Percentiles rank a stretch among this genome's conserved stretches.
These are phyloP conservation scores for Secale cereale DNA, from an alignment of 176 grass and related monocot species.

Conservation along the genomic window DNA sequence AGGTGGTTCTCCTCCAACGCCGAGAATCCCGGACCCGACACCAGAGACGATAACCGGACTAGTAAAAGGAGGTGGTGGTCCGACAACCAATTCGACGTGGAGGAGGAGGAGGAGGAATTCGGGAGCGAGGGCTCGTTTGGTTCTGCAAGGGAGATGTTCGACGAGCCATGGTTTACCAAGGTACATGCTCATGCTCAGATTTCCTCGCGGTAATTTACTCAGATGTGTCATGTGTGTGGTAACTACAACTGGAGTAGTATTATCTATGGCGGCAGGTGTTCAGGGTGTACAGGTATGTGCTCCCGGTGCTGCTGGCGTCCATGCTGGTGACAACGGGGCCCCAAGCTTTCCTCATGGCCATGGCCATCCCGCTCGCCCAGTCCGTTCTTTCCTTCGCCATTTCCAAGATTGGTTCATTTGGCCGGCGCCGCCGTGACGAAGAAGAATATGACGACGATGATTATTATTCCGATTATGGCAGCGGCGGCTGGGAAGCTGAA, in stretches of 20 bases:
- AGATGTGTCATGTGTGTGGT: background rate
- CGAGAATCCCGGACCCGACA: background rate
- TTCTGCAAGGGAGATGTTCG: constrained; percentile 32
- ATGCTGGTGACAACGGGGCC: constrained; percentile 59
- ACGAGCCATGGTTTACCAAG: constrained; percentile 53
- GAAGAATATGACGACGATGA: constrained; percentile 23
- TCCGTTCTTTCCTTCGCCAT: constrained; percentile 58
- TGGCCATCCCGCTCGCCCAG: constrained; percentile 72
- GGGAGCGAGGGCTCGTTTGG: constrained; percentile 13
- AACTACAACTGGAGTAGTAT: background rate
- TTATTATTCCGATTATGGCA: background rate
- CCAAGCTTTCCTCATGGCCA: constrained; percentile 80
- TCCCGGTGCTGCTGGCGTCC: constrained; percentile 62
- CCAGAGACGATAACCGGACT: background rate
- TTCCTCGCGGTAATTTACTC: background rate
- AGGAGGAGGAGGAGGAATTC: background rate
- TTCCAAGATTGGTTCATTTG: constrained; percentile 32
- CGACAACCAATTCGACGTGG: background rate
- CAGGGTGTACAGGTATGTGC: constrained; percentile 52
- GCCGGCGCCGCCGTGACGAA: background rate
- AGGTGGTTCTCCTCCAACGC: constrained; percentile 7
- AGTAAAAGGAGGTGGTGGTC: background rate
- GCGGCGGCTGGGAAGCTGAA: background rate
- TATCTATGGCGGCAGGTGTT: constrained; percentile 35
- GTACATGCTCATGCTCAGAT: background rate